A percentile compares a stretch with the other conserved stretches of the same genome.
Evolutionary conservation across 2,329 filamentous ascomycete species (phyloP).

Genomic region (Diaporthe citriasiana): DNA sequence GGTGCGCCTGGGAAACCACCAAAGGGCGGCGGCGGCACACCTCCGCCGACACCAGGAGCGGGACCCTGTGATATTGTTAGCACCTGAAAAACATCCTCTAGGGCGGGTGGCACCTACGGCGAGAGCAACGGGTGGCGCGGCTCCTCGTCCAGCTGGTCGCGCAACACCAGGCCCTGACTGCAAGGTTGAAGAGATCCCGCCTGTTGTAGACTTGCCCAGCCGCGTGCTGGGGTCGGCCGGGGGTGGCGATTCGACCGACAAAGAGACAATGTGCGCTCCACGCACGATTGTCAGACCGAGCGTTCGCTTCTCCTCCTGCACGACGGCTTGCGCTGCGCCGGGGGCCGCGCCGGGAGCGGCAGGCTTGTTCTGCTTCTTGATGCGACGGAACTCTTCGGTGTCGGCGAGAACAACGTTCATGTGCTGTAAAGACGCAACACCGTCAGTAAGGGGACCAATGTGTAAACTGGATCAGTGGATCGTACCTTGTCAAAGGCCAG

Average conservation of each 20-base stretch:
- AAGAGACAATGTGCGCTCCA: conserved; percentile 93
- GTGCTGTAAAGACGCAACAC: conserved; percentile 70
- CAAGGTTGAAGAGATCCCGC: conserved; percentile 78
- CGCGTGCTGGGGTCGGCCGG: conserved; percentile 93
- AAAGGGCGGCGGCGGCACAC: conserved; percentile 69
- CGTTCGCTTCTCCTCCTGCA: conserved; percentile 97
- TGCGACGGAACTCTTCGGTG: conserved; percentile 95
- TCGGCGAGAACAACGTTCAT: conserved; percentile 99
- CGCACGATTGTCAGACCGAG: conserved; percentile 94
- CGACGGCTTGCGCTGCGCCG: conserved; percentile 76
- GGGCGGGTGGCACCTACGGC: conserved; percentile 67
- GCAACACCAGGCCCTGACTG: conserved; percentile 90
- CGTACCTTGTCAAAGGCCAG: conserved; percentile 96
- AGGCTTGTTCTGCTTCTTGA: conserved; percentile 86
- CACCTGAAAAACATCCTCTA: neutral
- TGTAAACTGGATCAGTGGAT: neutral
- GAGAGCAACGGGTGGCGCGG: conserved; percentile 78
- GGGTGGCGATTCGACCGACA: conserved; percentile 95
- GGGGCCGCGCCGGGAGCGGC: conserved; percentile 74
- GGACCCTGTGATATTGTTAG: conserved; percentile 70
- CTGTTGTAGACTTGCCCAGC: conserved; percentile 82
- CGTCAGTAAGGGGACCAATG: conserved; percentile 31
- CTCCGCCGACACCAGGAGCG: conserved; percentile 87
- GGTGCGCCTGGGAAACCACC: conserved; percentile 69
- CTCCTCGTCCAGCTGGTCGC: conserved; percentile 89